Evolutionary conservation across 345 rosid genomes (phyloP).

Genomic region (Eucalyptus sp.): DNA sequence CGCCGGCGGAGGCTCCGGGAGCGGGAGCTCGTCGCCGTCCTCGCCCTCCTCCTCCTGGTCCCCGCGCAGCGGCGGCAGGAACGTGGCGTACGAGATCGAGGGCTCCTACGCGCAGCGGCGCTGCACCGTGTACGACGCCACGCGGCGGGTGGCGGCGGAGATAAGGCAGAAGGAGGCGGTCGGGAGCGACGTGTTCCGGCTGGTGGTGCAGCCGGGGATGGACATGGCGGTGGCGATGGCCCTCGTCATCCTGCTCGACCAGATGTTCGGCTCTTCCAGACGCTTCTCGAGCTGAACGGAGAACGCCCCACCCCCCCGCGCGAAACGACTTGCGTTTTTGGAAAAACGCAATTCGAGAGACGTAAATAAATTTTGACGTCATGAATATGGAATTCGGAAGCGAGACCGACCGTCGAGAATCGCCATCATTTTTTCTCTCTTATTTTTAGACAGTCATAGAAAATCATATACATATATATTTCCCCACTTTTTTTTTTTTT

Average conservation of each 20-base stretch:
- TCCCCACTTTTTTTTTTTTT: not conserved
- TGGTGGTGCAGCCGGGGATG: conserved; percentile 54
- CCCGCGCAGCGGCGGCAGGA: not conserved
- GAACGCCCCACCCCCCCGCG: rapidly evolving
- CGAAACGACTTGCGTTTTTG: not conserved
- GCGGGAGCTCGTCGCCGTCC: not conserved
- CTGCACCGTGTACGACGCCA: conserved; percentile 55
- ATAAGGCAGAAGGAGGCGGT: conserved; percentile 55
- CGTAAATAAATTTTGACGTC: not conserved
- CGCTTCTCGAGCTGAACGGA: not conserved
- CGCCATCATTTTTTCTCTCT: not conserved
- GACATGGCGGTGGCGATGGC: conserved; percentile 68
- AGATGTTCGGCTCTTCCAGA: conserved; percentile 68
- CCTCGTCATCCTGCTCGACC: conserved; percentile 72
- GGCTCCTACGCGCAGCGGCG: conserved; percentile 65
- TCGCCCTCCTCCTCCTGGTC: not conserved
- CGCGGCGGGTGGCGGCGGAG: conserved; percentile 47
- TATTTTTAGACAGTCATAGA: not conserved
- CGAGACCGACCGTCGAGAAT: not conserved
- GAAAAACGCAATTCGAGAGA: not conserved
- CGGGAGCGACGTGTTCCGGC: conserved; percentile 68
- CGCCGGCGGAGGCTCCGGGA: not conserved
- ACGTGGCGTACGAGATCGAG: conserved; percentile 47
- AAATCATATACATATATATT: not conserved
- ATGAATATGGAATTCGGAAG: not conserved